Evolutionary conservation across 805 yeast genomes (phyloP).

Genomic region (Yarrowia porcina): DNA sequence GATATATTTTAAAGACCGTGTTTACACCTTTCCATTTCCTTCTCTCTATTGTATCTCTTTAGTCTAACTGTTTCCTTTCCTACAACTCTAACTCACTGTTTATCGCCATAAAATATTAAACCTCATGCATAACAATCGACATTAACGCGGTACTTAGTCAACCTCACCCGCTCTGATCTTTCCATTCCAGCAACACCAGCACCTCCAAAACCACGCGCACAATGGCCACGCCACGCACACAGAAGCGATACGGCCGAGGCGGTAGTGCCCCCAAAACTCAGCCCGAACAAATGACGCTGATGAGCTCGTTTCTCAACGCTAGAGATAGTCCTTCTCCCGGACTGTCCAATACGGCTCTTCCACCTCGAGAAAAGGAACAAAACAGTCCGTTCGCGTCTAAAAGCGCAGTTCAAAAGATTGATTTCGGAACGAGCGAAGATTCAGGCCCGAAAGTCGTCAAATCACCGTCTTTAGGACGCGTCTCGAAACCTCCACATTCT

Average conservation of each 20-base stretch:
- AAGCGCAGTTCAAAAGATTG: not conserved
- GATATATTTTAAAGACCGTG: too few relatives aligned
- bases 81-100: not conserved
- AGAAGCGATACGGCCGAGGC: not conserved
- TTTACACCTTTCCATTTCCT: too few relatives aligned
- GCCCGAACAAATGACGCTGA: slow-evolving; percentile 3
- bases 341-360: not conserved
- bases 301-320: not conserved
- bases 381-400: not conserved
- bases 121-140: slow-evolving; percentile 7
- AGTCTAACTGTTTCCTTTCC: too few relatives aligned
- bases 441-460: not conserved
- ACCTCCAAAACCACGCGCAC: not conserved
- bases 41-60: too few relatives aligned
- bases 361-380: not conserved
- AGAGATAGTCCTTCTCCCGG: slow-evolving; percentile 1
- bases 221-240: slow-evolving; percentile 1
- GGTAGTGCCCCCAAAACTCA: not conserved
- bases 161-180: not conserved
- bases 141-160: not conserved
- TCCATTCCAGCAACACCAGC: not conserved
- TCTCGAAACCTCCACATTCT: not conserved
- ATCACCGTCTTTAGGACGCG: not conserved
- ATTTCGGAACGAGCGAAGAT: not conserved
- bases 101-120: not conserved